Conservation (phyloP, 306 rosid species). For the Styphnolobium japonicum region DNA sequence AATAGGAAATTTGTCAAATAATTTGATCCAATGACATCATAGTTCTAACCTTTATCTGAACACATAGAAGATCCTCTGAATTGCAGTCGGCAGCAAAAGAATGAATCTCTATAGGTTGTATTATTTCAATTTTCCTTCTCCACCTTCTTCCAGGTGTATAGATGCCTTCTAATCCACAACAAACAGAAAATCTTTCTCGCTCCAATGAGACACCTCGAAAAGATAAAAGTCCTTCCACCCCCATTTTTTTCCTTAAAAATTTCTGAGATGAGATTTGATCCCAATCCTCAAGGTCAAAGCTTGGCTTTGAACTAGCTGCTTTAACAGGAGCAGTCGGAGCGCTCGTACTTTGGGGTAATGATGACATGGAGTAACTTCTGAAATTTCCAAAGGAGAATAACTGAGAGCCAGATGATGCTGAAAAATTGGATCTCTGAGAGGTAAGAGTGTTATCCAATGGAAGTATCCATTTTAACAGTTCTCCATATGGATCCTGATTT, state of each 20-base stretch:
- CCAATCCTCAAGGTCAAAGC: conserved; percentile 72
- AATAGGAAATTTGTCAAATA: conserved; percentile 11
- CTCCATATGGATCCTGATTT: conserved; percentile 71
- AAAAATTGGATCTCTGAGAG: conserved; percentile 50
- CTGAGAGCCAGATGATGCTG: conserved; percentile 66
- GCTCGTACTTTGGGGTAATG: conserved; percentile 64
- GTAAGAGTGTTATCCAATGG: conserved; percentile 75
- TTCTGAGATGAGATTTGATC: conserved; percentile 67
- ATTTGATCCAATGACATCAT: conserved; percentile 21
- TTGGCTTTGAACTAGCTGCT: conserved; percentile 77
- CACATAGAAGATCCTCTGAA: conserved; percentile 84
- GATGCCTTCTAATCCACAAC: conserved; percentile 91
- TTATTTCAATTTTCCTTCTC: conserved; percentile 88
- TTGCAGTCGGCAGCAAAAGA: conserved; percentile 85
- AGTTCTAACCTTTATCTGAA: conserved; percentile 85
- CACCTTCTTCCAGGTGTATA: conserved; percentile 92
- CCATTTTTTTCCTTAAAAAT: conserved; percentile 42
- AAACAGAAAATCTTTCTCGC: conserved; percentile 83
- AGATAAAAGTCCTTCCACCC: conserved; percentile 66
- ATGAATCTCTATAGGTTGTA: conserved; percentile 79
- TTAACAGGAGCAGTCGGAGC: conserved; percentile 57
- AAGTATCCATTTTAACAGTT: conserved; percentile 83
- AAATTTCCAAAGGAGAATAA: conserved; percentile 65
- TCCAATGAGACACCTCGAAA: conserved; percentile 89
- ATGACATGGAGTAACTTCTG: conserved; percentile 98